These are phyloP conservation scores for Citrus inodora DNA, from an alignment of 345 rosid genomes.

Conservation along the genomic window DNA sequence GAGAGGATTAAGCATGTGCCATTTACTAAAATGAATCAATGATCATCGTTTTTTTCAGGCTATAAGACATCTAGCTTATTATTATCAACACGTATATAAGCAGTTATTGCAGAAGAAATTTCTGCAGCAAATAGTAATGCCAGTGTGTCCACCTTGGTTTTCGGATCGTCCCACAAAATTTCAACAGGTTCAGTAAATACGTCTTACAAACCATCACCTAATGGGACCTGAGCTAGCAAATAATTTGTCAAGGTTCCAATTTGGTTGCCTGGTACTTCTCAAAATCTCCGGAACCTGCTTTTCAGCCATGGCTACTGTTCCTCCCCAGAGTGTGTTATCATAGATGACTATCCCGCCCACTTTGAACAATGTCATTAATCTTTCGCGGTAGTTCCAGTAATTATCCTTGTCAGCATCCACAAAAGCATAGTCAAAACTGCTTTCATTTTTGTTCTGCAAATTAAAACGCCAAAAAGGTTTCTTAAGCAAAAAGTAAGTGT, in stretches of 20 bases:
- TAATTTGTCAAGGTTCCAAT: conserved; percentile 38
- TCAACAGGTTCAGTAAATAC: conserved; percentile 17
- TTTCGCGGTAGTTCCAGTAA: conserved; percentile 41
- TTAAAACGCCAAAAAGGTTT: no score
- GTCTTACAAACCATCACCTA: conserved; percentile 67
- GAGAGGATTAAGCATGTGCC: no score
- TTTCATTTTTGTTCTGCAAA: conserved; percentile 32
- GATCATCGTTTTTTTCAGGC: no score
- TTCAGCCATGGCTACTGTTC: conserved; percentile 33
- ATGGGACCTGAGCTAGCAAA: conserved; percentile 51
- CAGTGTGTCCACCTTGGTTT: no score
- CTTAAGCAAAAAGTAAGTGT: no score
- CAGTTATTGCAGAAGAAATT: no score
- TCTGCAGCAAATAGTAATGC: no score
- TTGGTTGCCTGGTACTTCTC: conserved; percentile 19
- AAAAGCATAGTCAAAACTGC: conserved; percentile 47
- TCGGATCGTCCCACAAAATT: no score
- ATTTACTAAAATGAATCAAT: no score
- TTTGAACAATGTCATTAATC: conserved; percentile 36
- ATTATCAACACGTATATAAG: no score
- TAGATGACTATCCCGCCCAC: conserved; percentile 42
- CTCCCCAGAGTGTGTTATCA: conserved; percentile 48
- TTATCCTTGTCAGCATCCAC: conserved; percentile 51
- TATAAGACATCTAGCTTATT: no score
- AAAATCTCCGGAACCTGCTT: conserved; percentile 15